Evolutionary conservation across 2,329 filamentous ascomycete species (phyloP), one percentile per base, ranked within the genome.

Genomic region (Neonectria ditissima): DNA sequence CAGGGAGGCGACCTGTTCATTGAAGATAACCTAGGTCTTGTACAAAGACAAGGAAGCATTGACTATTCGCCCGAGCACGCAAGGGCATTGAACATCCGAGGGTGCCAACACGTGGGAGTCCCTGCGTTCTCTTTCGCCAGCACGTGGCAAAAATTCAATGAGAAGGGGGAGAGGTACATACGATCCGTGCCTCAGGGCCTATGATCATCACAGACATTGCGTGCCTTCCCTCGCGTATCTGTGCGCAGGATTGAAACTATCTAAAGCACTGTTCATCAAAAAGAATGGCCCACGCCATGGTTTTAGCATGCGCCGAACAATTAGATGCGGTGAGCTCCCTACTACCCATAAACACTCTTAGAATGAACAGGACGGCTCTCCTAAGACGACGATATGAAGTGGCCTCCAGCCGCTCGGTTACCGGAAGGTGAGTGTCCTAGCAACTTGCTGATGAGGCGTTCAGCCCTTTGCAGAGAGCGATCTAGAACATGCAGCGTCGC

Each of bases 401-500:
- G 34, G 34, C 6, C 14, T n/a, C n/a, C 14, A 37, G 34, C 34
- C 14, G 34, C 34, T 37, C 34, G 16, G 34, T 14, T 37, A 37
- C n/a, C n/a, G 34, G n/a, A 37, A 14, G 34, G 34, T 14, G 34
- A 37, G 34, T 14, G 3, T 14, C n/a, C 34, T n/a, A 28, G 44
- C 24, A 57, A 41, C 26, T 18, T 59, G 20, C 44, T 51, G 18
- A 28, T 45, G 22, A 47, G 50, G 22, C 32, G n/a, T 41, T 57
- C 55, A 50, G 55, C 44, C 39, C 16, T 28, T 28, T 28, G 24
- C 22, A 32, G 18, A n/a, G 52, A 28, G 26, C 32, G 50, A 60
- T 60, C 50, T 60, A 54, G 55, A 50, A 60, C 57, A 60, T 60
- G 57, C 57, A 53, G 32, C 30, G 32, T 37, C 43, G 37, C 37